Percentiles rank a stretch among this genome's conserved stretches.
These are phyloP conservation scores for Heritiera fomes DNA, from an alignment of 345 rosid species.

Conservation along the genomic window DNA sequence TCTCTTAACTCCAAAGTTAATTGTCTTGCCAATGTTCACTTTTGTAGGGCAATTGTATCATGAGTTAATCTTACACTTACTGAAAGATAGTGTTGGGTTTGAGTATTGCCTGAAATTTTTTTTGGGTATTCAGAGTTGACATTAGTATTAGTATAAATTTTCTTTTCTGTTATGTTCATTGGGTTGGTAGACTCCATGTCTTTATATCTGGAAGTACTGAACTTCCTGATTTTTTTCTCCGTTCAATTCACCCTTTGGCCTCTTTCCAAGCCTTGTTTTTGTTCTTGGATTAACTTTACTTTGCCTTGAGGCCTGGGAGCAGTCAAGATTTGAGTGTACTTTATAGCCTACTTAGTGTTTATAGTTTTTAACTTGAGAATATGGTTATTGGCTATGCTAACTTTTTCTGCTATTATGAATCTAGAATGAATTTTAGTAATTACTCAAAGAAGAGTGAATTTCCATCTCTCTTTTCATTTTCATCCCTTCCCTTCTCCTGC, in stretches of 20 bases:
- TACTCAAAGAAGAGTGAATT: not conserved
- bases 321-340: not conserved
- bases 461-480: not conserved
- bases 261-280: not conserved
- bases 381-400: not conserved
- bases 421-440: not conserved
- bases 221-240: not conserved
- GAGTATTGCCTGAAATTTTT: not conserved
- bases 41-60: not conserved
- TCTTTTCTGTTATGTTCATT: not conserved
- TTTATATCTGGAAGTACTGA: not conserved
- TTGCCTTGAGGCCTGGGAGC: not conserved
- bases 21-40: not conserved
- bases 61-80: not conserved
- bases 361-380: not conserved
- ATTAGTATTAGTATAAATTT: not conserved
- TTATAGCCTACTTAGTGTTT: not conserved
- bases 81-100: not conserved
- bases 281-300: not conserved
- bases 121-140: not conserved
- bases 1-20: not conserved
- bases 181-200: not conserved
- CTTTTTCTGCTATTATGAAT: not conserved
- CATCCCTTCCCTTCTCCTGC: not conserved
- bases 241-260: not conserved